phyloP scores from a whole-genome alignment of 1,139 yeast genomes.

The Pichia sp. region DNA sequence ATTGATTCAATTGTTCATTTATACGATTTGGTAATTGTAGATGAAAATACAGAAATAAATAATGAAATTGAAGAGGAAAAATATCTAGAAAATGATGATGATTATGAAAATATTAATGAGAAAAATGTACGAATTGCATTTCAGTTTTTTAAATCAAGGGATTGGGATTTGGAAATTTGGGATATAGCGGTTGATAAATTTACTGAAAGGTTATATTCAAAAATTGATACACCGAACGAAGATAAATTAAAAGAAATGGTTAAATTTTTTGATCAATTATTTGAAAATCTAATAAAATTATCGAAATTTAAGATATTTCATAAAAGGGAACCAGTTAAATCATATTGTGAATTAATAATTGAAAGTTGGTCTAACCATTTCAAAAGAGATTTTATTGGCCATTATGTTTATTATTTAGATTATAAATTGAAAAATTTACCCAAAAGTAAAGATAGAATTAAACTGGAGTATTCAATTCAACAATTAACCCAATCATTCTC shows the following conservation, averaged over 20 bases:
- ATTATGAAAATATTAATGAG: not conserved
- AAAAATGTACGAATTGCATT: not conserved
- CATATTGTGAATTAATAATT: not conserved
- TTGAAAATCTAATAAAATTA: not conserved
- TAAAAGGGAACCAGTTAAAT: not conserved
- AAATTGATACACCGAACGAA: not conserved
- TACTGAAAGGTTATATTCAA: not conserved
- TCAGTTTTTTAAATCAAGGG: not conserved
- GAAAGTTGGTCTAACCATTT: not conserved
- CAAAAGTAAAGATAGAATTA: constrained; percentile 9
- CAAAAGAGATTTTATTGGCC: constrained; percentile 3
- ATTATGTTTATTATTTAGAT: constrained; percentile 7
- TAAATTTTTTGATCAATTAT: constrained; percentile 3
- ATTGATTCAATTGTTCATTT: not conserved
- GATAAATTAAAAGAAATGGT: constrained; percentile 9
- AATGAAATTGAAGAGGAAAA: no score
- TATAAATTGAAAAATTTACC: constrained; percentile 5
- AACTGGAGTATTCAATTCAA: constrained; percentile 2
- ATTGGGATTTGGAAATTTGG: not conserved
- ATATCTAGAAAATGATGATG: not conserved
- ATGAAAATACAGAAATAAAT: no score
- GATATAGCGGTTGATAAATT: not conserved
- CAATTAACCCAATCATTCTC: not conserved
- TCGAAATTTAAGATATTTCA: not conserved
- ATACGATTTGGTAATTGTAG: no score